Evolutionary conservation across 2,329 filamentous ascomycete genomes (phyloP).

Genomic region (Hypoxylon sp.): DNA sequence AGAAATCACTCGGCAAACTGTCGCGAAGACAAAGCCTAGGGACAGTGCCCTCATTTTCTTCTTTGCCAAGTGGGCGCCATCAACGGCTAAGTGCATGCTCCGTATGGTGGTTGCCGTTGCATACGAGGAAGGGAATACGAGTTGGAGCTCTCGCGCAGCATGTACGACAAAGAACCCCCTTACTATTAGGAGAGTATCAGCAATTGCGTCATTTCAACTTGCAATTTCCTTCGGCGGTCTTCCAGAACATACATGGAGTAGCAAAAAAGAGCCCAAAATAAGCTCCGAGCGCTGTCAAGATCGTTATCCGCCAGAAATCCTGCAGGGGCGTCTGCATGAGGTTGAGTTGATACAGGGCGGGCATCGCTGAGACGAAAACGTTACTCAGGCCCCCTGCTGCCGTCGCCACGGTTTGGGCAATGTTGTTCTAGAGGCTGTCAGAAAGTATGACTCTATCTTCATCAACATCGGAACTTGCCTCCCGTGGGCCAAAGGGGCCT

Average conservation of each 20-base stretch:
- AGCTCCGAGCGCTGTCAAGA: constrained; percentile 62
- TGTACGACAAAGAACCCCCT: constrained; percentile 39
- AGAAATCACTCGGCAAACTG: neutral
- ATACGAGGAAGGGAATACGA: constrained; percentile 65
- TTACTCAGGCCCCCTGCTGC: constrained; percentile 64
- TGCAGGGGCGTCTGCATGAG: constrained; percentile 58
- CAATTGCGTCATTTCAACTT: neutral
- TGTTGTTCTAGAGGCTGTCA: neutral
- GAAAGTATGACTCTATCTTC: neutral
- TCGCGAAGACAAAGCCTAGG: constrained; percentile 59
- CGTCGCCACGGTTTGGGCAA: constrained; percentile 62
- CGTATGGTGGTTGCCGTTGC: constrained; percentile 67
- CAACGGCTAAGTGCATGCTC: constrained; percentile 62
- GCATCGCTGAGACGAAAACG: constrained; percentile 65
- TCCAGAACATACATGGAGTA: constrained; percentile 49
- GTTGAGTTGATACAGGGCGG: constrained; percentile 64
- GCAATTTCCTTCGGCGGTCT: neutral
- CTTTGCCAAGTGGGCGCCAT: constrained; percentile 60
- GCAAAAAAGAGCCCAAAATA: constrained; percentile 68
- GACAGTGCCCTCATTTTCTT: constrained; percentile 61
- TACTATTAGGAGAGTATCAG: neutral
- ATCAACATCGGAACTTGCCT: neutral
- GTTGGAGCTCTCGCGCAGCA: constrained; percentile 63
- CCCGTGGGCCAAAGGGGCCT: constrained; percentile 62
- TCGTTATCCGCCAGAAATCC: constrained; percentile 62